A percentile compares a stretch with the other conserved stretches of the same genome.
phyloP scores from a whole-genome alignment of 2,329 filamentous ascomycete species.

The Fusarium guadeloupense region DNA sequence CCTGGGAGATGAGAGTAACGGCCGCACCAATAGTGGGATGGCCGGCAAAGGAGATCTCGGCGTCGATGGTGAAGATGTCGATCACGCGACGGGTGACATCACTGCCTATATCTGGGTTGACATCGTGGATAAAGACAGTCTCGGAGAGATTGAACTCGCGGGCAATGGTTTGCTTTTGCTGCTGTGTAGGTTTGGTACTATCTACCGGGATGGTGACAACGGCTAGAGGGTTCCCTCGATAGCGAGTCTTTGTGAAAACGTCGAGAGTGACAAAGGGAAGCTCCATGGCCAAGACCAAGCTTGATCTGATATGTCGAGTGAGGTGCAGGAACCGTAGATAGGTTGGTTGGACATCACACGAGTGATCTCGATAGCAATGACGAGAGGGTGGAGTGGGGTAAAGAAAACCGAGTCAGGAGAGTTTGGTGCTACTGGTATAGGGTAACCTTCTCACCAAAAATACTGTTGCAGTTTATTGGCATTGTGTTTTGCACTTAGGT shows the following conservation, averaged over 20 bases:
- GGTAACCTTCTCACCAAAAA: constrained; percentile 8
- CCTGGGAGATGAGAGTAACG: constrained; percentile 55
- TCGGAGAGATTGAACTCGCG: constrained; percentile 72
- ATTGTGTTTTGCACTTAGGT: constrained; percentile 20
- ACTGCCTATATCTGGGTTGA: constrained; percentile 42
- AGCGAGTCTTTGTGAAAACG: constrained; percentile 64
- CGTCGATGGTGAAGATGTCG: constrained; percentile 66
- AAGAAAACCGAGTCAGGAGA: constrained; percentile 21
- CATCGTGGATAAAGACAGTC: constrained; percentile 69
- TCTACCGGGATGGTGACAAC: constrained; percentile 62
- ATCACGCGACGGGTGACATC: constrained; percentile 52
- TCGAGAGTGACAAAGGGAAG: constrained; percentile 64
- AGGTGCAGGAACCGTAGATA: not conserved
- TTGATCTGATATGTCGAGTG: constrained; percentile 4
- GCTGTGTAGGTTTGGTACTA: constrained; percentile 54
- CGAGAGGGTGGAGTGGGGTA: constrained; percentile 27
- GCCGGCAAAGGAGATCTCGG: constrained; percentile 69
- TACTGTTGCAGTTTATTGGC: no score
- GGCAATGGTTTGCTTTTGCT: constrained; percentile 66
- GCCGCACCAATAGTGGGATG: constrained; percentile 69
- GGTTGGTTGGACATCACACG: not conserved
- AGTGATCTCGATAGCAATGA: constrained; percentile 19
- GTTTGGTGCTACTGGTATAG: constrained; percentile 16
- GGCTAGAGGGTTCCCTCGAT: constrained; percentile 68
- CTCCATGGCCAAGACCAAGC: constrained; percentile 47